These are phyloP conservation scores for Heliosperma pusillum DNA, from an alignment of 148 eudicot species.

Conservation along the genomic window DNA sequence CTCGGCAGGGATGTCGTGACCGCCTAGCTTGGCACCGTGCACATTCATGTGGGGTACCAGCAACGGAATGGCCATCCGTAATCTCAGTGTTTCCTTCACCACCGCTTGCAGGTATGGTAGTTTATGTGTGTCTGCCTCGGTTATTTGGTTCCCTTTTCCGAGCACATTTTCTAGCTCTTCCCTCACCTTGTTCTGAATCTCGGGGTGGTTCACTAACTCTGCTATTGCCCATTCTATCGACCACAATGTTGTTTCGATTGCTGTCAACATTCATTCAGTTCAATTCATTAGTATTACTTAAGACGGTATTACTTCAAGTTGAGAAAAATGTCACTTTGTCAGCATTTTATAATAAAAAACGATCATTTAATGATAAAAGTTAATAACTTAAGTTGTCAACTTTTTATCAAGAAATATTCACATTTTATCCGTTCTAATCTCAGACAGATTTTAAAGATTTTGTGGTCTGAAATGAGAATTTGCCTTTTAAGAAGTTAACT, in stretches of 20 bases:
- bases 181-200: constrained; percentile 56
- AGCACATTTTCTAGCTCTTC: constrained; percentile 50
- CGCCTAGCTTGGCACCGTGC: constrained; percentile 52
- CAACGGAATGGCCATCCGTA: constrained; percentile 66
- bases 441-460: too few relatives aligned
- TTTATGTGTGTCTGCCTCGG: constrained; percentile 55
- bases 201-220: constrained; percentile 68
- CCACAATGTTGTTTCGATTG: constrained; percentile 78
- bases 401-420: too few relatives aligned
- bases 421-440: too few relatives aligned
- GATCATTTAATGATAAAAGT: too few relatives aligned
- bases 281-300: not conserved
- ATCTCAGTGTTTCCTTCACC: constrained; percentile 62
- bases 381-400: too few relatives aligned
- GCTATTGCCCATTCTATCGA: constrained; percentile 82
- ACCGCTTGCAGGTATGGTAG: constrained; percentile 75
- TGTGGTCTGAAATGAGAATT: too few relatives aligned
- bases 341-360: too few relatives aligned
- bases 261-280: constrained; percentile 25
- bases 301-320: too few relatives aligned
- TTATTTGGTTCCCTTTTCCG: constrained; percentile 50
- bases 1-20: constrained; percentile 70
- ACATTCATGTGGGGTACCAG: constrained; percentile 82
- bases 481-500: too few relatives aligned
- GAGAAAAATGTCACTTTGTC: too few relatives aligned